A percentile compares a stretch with the other conserved stretches of the same genome.
phyloP scores from a whole-genome alignment of 2,329 filamentous ascomycete species.

The Metarhizium guizhouense region DNA sequence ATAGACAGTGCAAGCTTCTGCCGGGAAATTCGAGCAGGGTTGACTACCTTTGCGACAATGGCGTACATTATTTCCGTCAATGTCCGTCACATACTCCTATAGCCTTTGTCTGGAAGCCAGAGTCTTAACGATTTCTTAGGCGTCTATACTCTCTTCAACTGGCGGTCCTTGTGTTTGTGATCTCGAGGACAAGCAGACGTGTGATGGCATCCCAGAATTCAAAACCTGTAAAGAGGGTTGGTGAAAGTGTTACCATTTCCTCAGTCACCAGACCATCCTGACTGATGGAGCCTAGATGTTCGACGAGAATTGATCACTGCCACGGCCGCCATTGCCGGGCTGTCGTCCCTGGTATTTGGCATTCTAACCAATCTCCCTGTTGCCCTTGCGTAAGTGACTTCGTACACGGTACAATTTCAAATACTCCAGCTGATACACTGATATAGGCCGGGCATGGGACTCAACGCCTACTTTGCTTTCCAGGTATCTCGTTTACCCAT shows the following conservation, averaged over 20 bases:
- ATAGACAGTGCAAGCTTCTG: conserved; percentile 63
- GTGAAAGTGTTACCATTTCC: neutral
- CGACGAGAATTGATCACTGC: conserved; percentile 74
- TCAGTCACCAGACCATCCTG: neutral
- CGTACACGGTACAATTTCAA: neutral
- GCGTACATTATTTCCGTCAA: conserved; percentile 76
- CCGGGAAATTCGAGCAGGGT: conserved; percentile 67
- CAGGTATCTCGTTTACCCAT: conserved; percentile 26
- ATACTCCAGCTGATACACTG: conserved; percentile 2
- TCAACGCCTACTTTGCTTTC: conserved; percentile 61
- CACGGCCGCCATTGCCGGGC: conserved; percentile 69
- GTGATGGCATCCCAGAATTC: conserved; percentile 37
- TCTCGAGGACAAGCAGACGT: conserved; percentile 31
- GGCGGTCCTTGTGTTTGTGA: conserved; percentile 70
- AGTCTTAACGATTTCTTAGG: conserved; percentile 20
- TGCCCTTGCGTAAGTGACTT: conserved; percentile 25
- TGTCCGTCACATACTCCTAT: conserved; percentile 25
- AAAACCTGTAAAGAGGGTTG: conserved; percentile 37
- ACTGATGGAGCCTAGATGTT: conserved; percentile 34
- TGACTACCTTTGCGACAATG: conserved; percentile 77
- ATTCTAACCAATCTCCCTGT: conserved; percentile 70
- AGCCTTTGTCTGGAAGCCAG: neutral
- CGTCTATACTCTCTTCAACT: conserved; percentile 62
- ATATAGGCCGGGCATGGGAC: conserved; percentile 54
- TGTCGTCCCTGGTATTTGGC: conserved; percentile 70